Percentiles rank a stretch among this genome's conserved stretches.
Conservation (phyloP, 148 eudicot species). For the Dianthus caryophyllus region DNA sequence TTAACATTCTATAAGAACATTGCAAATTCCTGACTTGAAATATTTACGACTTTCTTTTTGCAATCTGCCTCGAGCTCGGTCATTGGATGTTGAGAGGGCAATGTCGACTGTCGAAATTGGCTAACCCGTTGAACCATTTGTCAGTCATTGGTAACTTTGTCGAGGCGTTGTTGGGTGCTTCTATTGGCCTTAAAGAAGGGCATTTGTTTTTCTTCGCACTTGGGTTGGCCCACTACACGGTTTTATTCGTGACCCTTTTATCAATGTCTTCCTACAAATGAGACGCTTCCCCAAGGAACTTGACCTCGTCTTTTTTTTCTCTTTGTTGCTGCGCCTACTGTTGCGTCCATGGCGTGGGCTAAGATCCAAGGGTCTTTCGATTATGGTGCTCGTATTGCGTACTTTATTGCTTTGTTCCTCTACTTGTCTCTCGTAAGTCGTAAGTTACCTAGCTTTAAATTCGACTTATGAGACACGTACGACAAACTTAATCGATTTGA, state of each 20-base stretch:
- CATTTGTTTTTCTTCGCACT: constrained; percentile 82
- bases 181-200: constrained; percentile 90
- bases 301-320: constrained; percentile 90
- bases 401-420: constrained; percentile 81
- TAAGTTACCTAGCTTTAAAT: too few species aligned
- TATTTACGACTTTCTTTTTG: too few species aligned
- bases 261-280: too few species aligned
- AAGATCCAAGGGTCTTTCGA: constrained; percentile 66
- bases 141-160: constrained; percentile 86
- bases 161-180: constrained; percentile 76
- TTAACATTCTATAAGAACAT: too few species aligned
- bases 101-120: constrained; percentile 81
- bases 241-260: constrained; percentile 82
- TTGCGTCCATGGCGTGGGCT: constrained; percentile 92
- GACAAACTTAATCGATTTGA: too few species aligned
- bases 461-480: too few species aligned
- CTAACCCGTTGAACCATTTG: constrained; percentile 77
- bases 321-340: constrained; percentile 84
- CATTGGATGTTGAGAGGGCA: constrained; percentile 98
- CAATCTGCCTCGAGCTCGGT: constrained; percentile 71
- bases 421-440: constrained; percentile 84
- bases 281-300: constrained; percentile 97
- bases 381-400: constrained; percentile 59
- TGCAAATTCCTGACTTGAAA: too few species aligned
- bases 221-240: constrained; percentile 82